phyloP scores from a whole-genome alignment of 2,329 filamentous ascomycete species.

The Cordyceps fumosorosea region DNA sequence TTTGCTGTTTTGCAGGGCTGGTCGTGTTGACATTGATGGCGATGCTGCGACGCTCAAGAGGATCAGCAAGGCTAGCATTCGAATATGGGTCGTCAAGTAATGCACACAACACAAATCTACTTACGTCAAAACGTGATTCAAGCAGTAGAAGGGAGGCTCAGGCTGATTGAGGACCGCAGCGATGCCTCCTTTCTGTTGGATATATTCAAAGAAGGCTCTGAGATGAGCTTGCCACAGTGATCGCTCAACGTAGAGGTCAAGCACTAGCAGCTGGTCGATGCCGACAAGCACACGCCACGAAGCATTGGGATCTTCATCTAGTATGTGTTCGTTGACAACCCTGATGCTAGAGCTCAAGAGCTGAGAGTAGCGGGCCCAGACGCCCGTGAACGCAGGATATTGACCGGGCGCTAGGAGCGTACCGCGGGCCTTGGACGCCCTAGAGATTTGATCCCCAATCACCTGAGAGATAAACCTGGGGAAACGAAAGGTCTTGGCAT shows the following conservation, averaged over 20 bases:
- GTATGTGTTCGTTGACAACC: not conserved
- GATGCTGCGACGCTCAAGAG: not conserved
- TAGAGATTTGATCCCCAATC: not conserved
- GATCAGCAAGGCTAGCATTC: not conserved
- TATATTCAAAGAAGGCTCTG: not conserved
- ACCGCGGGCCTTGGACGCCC: slow-evolving; percentile 1
- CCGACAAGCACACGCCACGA: not conserved
- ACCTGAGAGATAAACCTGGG: not conserved
- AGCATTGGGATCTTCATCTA: not conserved
- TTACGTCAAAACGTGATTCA: slow-evolving; percentile 1
- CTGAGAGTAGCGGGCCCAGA: not conserved
- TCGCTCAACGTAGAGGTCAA: not conserved
- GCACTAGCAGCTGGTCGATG: slow-evolving; percentile 1
- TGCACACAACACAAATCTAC: not conserved
- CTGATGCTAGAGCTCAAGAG: not conserved
- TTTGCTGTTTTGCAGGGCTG: not conserved
- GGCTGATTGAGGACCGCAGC: not conserved
- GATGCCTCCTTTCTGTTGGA: not conserved
- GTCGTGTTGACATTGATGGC: not conserved
- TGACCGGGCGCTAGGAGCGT: not conserved
- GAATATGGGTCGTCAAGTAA: not conserved
- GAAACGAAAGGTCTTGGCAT: not conserved
- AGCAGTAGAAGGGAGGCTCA: not conserved
- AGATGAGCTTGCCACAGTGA: not conserved
- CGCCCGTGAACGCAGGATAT: not conserved